Evolutionary conservation across 495 filamentous ascomycete genomes (phyloP), one percentile per base, ranked within the genome.

Genomic region (Aspergillus asperescens): DNA sequence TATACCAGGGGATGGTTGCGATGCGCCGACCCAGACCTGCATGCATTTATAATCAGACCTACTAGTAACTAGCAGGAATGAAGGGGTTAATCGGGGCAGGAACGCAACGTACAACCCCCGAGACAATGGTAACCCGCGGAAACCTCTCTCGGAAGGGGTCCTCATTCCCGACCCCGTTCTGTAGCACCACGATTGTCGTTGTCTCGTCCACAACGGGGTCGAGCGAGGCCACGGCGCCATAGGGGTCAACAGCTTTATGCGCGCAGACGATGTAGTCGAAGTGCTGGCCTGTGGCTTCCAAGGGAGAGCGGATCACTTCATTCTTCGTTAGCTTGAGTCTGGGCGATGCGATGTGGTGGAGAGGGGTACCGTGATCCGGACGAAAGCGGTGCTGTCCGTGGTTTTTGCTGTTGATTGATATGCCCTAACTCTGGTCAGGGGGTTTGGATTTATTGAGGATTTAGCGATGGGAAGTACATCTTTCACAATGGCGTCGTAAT

Each of bases 131-230:
- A 8, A 62, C 74, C 8, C 54, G 7, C 0, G 82, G 80, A 49
- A 82, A 87, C 7, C 74, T 67, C 39, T 62, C 63, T 25, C 80
- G 73, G 64, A 85, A 84, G 0, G 82, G 74, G 9, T 77, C 77
- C 52, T 88, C 84, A 22, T 87, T 82, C 22, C 84, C 84, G 8
- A 88, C 76, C 22, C 84, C 84, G 63, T 88, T 88, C 54, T 88
- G 84, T 44, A 87, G 81, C 27, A 88, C 67, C 16, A 88, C 81
- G 52, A 88, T 77, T 0, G 68, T 67, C 1, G 2, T 35, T 16
- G 68, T 70, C 3, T 53, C 56, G 27, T 62, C 59, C 9, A 77
- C 59, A 12, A 60, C 76, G 7, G 77, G 68, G 13, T 59, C 56
- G n/a, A 81, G 63, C 6, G 63, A 52, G 3, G 57, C 45, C 4